Evolutionary conservation across 306 rosid genomes (phyloP).

Genomic region (Pterocarpus macrocarpus): DNA sequence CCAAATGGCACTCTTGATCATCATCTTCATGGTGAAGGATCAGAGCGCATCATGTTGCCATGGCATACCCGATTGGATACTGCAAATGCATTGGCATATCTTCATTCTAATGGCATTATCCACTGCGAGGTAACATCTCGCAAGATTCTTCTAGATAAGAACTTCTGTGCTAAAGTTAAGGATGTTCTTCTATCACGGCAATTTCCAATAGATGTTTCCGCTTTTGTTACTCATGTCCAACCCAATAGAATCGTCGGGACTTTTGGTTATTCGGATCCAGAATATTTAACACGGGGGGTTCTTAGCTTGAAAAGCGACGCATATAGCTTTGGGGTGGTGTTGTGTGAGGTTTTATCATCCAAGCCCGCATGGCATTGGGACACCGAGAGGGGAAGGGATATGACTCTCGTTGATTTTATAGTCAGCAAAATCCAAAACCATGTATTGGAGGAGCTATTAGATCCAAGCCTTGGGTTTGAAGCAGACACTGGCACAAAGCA

Average conservation of each 20-base stretch:
- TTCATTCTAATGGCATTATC: slow-evolving; percentile 39
- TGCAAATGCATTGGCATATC: slow-evolving; percentile 40
- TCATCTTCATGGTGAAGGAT: slow-evolving; percentile 7
- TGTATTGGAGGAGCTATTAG: slow-evolving; percentile 27
- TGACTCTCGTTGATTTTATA: background rate
- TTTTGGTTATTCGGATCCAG: slow-evolving; percentile 37
- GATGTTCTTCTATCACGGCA: slow-evolving; percentile 1
- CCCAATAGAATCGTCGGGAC: background rate
- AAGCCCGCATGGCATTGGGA: background rate
- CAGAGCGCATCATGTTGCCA: background rate
- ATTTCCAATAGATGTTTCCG: slow-evolving; percentile 14
- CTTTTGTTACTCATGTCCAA: background rate
- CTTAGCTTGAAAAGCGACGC: slow-evolving; percentile 34
- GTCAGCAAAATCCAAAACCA: slow-evolving; percentile 7
- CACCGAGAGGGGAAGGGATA: background rate
- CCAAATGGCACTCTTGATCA: slow-evolving; percentile 32
- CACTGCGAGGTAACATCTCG: slow-evolving; percentile 31
- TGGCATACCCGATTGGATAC: slow-evolving; percentile 39
- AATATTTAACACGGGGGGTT: background rate
- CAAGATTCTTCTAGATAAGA: slow-evolving; percentile 35
- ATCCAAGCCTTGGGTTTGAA: slow-evolving; percentile 43
- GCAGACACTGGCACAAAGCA: background rate
- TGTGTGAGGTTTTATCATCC: slow-evolving; percentile 38
- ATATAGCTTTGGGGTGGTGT: slow-evolving; percentile 47
- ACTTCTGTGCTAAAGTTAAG: slow-evolving; percentile 33